These are phyloP conservation scores for Candida jianshihensis DNA, from an alignment of 805 yeast species.

Conservation along the genomic window DNA sequence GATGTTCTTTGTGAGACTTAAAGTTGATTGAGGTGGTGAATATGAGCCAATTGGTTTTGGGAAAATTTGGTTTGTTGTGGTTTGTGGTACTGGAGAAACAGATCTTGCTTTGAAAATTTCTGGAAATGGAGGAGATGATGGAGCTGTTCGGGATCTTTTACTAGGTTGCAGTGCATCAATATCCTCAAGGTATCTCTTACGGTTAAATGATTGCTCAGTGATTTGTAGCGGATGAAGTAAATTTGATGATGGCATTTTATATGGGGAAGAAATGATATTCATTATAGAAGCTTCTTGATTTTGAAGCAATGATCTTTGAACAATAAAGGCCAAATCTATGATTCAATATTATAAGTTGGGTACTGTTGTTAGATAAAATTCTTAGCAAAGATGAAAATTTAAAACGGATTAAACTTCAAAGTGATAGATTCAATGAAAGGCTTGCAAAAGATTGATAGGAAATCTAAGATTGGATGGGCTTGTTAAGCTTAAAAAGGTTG, in stretches of 20 bases:
- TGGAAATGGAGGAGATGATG: slow-evolving; percentile 34
- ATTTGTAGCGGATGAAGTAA: not conserved
- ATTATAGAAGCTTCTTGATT: not conserved
- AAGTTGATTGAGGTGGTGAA: slow-evolving; percentile 4
- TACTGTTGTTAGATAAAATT: no score
- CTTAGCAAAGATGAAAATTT: no score
- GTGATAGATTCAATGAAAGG: no score
- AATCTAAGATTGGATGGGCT: no score
- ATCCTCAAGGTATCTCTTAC: slow-evolving; percentile 21
- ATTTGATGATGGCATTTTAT: not conserved
- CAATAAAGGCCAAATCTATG: no score
- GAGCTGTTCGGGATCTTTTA: slow-evolving; percentile 40
- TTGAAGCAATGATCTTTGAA: not conserved
- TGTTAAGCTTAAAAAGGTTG: no score
- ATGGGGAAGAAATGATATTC: not conserved
- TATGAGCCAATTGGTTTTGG: slow-evolving; percentile 2
- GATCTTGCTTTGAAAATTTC: slow-evolving; percentile 15
- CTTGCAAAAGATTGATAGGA: no score
- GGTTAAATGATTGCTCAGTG: not conserved
- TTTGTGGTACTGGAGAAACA: slow-evolving; percentile 17
- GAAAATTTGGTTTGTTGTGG: not conserved
- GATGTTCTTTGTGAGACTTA: slow-evolving; percentile 7
- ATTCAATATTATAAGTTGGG: no score
- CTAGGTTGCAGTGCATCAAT: slow-evolving; percentile 8
- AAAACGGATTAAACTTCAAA: no score